phyloP scores from a whole-genome alignment of 371 early-diverging fungal species.

The Mortierella sp. region DNA sequence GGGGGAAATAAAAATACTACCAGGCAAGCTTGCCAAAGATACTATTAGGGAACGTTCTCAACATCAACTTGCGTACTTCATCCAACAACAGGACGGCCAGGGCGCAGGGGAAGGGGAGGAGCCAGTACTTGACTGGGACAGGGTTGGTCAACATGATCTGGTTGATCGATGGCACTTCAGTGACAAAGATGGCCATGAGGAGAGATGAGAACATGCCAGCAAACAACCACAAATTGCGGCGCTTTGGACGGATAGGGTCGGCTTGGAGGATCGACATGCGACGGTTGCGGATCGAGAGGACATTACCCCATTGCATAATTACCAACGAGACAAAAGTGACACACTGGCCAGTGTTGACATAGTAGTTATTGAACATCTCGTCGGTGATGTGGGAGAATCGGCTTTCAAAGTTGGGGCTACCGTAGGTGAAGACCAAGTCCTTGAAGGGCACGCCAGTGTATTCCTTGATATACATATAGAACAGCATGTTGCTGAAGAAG shows the following conservation, averaged over 20 bases:
- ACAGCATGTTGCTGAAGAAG: constrained; percentile 70
- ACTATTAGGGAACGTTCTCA: constrained; percentile 60
- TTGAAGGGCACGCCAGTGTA: constrained; percentile 61
- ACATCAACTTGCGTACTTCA: constrained; percentile 61
- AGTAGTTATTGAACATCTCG: constrained; percentile 57
- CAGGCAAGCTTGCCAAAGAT: constrained; percentile 63
- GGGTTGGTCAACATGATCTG: constrained; percentile 68
- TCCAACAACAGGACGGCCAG: constrained; percentile 59
- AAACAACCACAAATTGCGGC: constrained; percentile 67
- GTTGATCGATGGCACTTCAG: constrained; percentile 70
- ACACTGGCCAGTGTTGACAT: constrained; percentile 65
- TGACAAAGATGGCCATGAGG: constrained; percentile 67
- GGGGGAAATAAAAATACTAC: constrained; percentile 35
- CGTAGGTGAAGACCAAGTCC: constrained; percentile 67
- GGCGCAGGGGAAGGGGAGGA: constrained; percentile 77
- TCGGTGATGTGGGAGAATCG: constrained; percentile 63
- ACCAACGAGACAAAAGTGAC: constrained; percentile 74
- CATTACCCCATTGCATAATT: constrained; percentile 70
- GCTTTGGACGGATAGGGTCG: constrained; percentile 67
- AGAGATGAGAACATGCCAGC: constrained; percentile 63
- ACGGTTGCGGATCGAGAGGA: constrained; percentile 74
- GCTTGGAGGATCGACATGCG: constrained; percentile 70
- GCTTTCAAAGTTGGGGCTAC: constrained; percentile 42
- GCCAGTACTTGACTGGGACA: constrained; percentile 78
- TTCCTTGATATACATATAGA: constrained; percentile 65